These are phyloP conservation scores for Pseudopithomyces chartarum DNA, from an alignment of 2,329 filamentous ascomycete genomes.

Conservation along the genomic window DNA sequence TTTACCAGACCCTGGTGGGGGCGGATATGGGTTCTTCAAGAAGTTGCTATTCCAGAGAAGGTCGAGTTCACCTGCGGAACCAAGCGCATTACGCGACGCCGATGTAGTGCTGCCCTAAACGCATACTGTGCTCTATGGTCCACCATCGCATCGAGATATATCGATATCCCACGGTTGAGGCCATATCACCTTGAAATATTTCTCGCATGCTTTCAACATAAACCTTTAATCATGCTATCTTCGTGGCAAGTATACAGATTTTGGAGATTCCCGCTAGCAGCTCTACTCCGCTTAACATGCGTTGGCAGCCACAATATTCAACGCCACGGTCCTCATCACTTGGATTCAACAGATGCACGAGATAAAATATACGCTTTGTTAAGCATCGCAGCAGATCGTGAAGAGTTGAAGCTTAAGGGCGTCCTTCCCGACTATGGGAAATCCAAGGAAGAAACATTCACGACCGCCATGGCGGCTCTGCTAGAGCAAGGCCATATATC, in stretches of 20 bases:
- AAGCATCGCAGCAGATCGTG: conserved; percentile 17
- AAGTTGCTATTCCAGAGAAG: conserved; percentile 15
- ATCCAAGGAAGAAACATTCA: conserved; percentile 10
- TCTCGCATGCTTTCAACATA: no score
- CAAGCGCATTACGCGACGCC: conserved; percentile 4
- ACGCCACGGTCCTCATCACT: conserved; percentile 7
- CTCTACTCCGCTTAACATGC: no score
- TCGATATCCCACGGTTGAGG: no score
- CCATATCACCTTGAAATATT: no score
- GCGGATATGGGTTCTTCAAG: conserved; percentile 23
- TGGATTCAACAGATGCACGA: conserved; percentile 17
- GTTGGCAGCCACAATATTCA: no score
- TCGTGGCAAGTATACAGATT: conserved; percentile 4
- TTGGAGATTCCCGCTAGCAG: no score
- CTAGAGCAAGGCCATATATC: conserved; percentile 18
- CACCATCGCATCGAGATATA: no score
- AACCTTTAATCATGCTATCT: conserved; percentile 14
- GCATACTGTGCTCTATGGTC: conserved; percentile 11
- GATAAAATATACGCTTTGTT: conserved; percentile 24
- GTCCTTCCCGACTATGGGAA: conserved; percentile 15
- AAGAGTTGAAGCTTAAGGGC: conserved; percentile 11
- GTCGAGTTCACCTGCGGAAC: conserved; percentile 16
- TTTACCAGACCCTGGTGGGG: conserved; percentile 19
- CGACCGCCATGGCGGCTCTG: conserved; percentile 12
- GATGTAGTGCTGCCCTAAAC: conserved; percentile 11